Conservation (phyloP, 768 basidiomycete species). For the Termitomyces sp. region DNA sequence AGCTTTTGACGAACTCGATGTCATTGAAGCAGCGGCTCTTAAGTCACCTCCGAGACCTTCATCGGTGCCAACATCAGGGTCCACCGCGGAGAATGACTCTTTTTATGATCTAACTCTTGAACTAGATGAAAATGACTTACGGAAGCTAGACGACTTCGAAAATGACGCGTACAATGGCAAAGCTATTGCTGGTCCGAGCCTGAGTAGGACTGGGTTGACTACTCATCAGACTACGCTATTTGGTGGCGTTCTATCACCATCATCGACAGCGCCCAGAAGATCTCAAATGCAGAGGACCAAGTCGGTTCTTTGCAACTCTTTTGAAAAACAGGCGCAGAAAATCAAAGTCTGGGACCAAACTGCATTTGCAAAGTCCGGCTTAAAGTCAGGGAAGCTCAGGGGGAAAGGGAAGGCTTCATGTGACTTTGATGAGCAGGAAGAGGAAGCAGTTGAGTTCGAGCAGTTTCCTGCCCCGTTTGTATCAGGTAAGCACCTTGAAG, state of each 20-base stretch:
- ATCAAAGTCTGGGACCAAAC: constrained; percentile 93
- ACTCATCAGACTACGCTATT: constrained; percentile 64
- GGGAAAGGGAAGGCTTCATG: constrained; percentile 43
- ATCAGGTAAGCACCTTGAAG: constrained; percentile 43
- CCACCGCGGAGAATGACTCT: constrained; percentile 35
- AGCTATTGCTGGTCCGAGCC: constrained; percentile 40
- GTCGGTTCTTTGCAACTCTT: constrained; percentile 39
- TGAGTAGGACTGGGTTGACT: constrained; percentile 34
- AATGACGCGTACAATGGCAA: constrained; percentile 43
- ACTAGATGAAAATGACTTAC: constrained; percentile 52
- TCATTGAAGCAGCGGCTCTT: constrained; percentile 59
- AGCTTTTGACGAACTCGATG: constrained; percentile 59
- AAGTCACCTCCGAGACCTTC: constrained; percentile 16
- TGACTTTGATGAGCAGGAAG: constrained; percentile 54
- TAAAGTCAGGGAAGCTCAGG: constrained; percentile 52
- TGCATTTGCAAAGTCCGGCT: constrained; percentile 77
- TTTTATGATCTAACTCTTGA: constrained; percentile 56
- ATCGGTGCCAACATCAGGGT: constrained; percentile 11
- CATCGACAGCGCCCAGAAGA: constrained; percentile 29
- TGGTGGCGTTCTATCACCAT: constrained; percentile 48
- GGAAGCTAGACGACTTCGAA: constrained; percentile 50
- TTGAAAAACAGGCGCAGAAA: constrained; percentile 57
- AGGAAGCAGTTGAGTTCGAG: constrained; percentile 66
- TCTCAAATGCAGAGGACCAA: constrained; percentile 39
- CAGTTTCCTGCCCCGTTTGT: constrained; percentile 84